Evolutionary conservation across 2,329 filamentous ascomycete genomes (phyloP).

Genomic region (Hypoxylon sp.): DNA sequence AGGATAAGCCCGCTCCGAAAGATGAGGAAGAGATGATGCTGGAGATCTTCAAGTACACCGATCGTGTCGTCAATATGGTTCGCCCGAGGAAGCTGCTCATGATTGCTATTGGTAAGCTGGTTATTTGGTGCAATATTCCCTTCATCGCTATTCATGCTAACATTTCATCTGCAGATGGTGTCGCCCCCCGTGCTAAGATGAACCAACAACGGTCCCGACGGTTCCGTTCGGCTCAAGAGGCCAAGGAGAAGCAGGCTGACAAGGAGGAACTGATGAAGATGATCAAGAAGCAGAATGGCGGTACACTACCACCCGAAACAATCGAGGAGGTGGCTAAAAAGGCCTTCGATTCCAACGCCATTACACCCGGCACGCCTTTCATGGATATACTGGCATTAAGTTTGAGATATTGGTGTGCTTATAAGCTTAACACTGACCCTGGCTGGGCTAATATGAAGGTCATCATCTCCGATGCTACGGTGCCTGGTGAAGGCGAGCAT

Average conservation of each 20-base stretch:
- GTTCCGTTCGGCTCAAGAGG: slow-evolving; percentile 94
- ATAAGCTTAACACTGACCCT: slow-evolving; percentile 97
- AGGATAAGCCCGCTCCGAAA: slow-evolving; percentile 89
- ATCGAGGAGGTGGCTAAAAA: slow-evolving; percentile 79
- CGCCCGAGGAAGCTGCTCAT: slow-evolving; percentile 94
- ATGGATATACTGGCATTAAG: slow-evolving; percentile 95
- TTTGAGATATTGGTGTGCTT: slow-evolving; percentile 95
- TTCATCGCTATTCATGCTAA: slow-evolving; percentile 15
- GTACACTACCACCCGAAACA: slow-evolving; percentile 70
- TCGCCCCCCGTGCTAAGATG: slow-evolving; percentile 98
- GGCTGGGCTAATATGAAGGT: slow-evolving; percentile 96
- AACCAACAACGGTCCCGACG: slow-evolving; percentile 97
- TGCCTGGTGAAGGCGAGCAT: slow-evolving; percentile 97
- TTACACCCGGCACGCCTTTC: slow-evolving; percentile 97
- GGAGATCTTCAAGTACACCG: slow-evolving; percentile 98
- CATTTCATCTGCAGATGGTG: slow-evolving; percentile 75
- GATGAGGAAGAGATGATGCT: slow-evolving; percentile 99
- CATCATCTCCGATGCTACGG: slow-evolving; percentile 97
- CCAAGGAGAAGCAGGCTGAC: slow-evolving; percentile 91
- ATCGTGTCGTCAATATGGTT: slow-evolving; percentile 98
- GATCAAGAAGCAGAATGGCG: slow-evolving; percentile 81
- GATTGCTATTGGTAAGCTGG: slow-evolving; percentile 88
- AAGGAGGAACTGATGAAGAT: slow-evolving; percentile 89
- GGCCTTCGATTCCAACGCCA: slow-evolving; percentile 88
- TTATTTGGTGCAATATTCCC: slow-evolving; percentile 29